phyloP scores from a whole-genome alignment of 2,329 filamentous ascomycete species.

The Rosellinia necatrix region DNA sequence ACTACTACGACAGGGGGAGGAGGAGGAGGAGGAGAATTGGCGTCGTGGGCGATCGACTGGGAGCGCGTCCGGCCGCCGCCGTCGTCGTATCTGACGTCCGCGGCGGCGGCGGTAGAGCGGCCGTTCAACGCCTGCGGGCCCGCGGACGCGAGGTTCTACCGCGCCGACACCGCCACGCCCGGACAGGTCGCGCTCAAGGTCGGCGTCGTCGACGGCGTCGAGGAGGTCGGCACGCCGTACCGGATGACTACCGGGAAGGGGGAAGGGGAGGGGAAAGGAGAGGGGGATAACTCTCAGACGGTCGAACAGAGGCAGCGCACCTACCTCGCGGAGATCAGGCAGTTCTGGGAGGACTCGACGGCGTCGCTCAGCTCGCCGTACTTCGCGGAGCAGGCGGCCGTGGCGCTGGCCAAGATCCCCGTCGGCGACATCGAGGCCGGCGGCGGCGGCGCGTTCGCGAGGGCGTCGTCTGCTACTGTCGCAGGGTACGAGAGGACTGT shows the following conservation, averaged over 20 bases:
- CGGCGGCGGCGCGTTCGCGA: neutral
- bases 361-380: constrained; percentile 27
- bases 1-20: no score
- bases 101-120: neutral
- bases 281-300: no score
- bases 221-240: constrained; percentile 22
- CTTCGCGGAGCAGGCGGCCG: constrained; percentile 26
- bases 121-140: constrained; percentile 31
- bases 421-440: constrained; percentile 26
- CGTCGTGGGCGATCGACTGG: constrained; percentile 34
- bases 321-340: constrained; percentile 24
- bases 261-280: neutral
- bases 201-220: constrained; percentile 23
- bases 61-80: constrained; percentile 22
- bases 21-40: neutral
- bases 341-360: constrained; percentile 30
- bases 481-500: constrained; percentile 22
- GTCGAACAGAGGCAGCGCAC: constrained; percentile 11
- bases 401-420: constrained; percentile 30
- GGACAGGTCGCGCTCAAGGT: constrained; percentile 24
- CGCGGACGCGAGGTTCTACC: constrained; percentile 29
- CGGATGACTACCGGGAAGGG: neutral
- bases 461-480: constrained; percentile 16
- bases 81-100: constrained; percentile 16
- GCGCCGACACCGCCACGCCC: constrained; percentile 11